phyloP scores from a whole-genome alignment of 331 rosid genomes.

The Cydonia oblonga region DNA sequence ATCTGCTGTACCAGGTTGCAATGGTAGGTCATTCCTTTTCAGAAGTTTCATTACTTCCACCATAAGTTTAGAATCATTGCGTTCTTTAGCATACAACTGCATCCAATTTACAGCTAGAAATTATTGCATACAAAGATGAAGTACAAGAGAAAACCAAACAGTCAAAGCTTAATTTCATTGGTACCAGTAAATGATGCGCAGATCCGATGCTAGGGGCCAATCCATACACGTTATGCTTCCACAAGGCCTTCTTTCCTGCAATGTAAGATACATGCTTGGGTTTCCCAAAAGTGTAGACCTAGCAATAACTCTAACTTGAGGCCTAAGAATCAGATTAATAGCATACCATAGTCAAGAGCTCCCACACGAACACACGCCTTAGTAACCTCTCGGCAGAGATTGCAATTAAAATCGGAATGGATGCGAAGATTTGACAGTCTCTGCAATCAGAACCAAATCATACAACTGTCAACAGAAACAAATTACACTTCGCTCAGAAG shows the following conservation, averaged over 20 bases:
- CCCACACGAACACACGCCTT: slow-evolving; percentile 73
- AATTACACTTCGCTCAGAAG: background rate
- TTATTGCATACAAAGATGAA: slow-evolving; percentile 14
- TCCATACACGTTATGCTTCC: slow-evolving; percentile 83
- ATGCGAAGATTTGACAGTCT: slow-evolving; percentile 86
- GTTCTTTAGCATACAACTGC: slow-evolving; percentile 59
- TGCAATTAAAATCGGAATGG: slow-evolving; percentile 52
- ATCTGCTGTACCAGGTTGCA: slow-evolving; percentile 95
- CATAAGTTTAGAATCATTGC: slow-evolving; percentile 56
- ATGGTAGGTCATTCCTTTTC: slow-evolving; percentile 50
- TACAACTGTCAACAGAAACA: slow-evolving; percentile 2
- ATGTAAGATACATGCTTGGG: background rate
- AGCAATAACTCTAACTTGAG: background rate
- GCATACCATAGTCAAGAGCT: slow-evolving; percentile 64
- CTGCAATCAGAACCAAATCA: slow-evolving; percentile 37
- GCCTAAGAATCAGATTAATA: background rate
- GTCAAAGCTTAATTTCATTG: slow-evolving; percentile 3
- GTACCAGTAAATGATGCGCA: slow-evolving; percentile 79
- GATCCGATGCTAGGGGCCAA: slow-evolving; percentile 62
- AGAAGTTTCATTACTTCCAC: slow-evolving; percentile 67
- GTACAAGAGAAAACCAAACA: background rate
- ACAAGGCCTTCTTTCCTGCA: slow-evolving; percentile 77
- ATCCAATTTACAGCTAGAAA: slow-evolving; percentile 11
- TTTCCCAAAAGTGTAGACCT: background rate
- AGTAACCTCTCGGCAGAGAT: slow-evolving; percentile 75